Evolutionary conservation across 768 basidiomycete genomes (phyloP).

Genomic region (Chalciporus chontae): DNA sequence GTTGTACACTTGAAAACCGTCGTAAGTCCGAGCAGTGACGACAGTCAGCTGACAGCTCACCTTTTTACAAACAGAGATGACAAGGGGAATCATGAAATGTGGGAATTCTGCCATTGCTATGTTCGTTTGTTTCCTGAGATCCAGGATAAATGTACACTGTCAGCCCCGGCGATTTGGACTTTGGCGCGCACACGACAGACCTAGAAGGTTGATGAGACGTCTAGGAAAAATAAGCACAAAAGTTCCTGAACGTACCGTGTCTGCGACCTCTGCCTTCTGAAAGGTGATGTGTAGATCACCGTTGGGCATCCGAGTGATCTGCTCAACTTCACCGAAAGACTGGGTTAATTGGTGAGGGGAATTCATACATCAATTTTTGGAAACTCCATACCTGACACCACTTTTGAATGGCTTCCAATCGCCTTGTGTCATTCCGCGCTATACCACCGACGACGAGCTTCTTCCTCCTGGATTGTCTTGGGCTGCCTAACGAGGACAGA

Average conservation of each 20-base stretch:
- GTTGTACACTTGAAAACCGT: constrained; percentile 24
- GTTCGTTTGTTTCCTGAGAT: constrained; percentile 48
- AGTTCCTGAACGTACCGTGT: constrained; percentile 51
- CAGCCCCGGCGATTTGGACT: constrained; percentile 70
- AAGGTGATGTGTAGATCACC: constrained; percentile 79
- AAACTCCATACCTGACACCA: constrained; percentile 68
- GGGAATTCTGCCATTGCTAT: constrained; percentile 8
- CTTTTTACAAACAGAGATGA: constrained; percentile 23
- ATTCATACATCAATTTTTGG: too few species aligned
- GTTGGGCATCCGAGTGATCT: constrained; percentile 70
- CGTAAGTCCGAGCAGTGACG: constrained; percentile 2
- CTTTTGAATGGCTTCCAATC: constrained; percentile 62
- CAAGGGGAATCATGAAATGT: neutral
- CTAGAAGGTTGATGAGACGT: constrained; percentile 33
- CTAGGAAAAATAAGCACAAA: neutral
- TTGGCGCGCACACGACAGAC: constrained; percentile 77
- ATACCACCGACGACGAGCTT: constrained; percentile 72
- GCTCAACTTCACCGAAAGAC: constrained; percentile 75
- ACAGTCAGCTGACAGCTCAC: constrained; percentile 5
- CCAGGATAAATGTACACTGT: constrained; percentile 79
- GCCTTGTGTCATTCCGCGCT: constrained; percentile 51
- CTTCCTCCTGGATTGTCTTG: constrained; percentile 50
- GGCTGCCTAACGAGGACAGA: constrained; percentile 32
- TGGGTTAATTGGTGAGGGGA: constrained; percentile 24
- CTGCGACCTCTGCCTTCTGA: constrained; percentile 71